phyloP scores from a whole-genome alignment of 352 stramenopile genomes.

The Phytophthora cryptogea region DNA sequence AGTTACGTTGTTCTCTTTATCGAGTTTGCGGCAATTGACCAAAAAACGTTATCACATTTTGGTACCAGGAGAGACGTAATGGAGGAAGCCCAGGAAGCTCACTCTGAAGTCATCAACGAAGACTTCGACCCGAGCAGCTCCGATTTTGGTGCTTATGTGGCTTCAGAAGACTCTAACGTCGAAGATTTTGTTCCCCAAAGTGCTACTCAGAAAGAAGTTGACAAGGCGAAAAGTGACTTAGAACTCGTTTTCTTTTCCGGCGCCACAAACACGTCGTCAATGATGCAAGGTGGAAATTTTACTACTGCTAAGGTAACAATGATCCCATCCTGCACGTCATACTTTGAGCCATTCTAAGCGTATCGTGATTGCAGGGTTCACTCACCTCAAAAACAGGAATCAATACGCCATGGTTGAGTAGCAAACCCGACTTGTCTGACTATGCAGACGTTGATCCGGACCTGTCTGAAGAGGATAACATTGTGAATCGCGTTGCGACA shows the following conservation, averaged over 20 bases:
- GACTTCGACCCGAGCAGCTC: background rate
- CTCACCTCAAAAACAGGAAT: background rate
- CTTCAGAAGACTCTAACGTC: background rate
- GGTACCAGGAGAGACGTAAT: background rate
- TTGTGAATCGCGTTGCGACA: background rate
- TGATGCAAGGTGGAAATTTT: background rate
- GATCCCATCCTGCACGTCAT: background rate
- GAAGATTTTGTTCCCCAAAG: background rate
- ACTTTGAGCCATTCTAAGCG: background rate
- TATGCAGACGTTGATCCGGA: conserved; percentile 22
- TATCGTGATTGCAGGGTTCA: background rate
- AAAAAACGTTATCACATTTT: background rate
- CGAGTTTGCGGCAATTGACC: background rate
- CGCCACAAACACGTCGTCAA: background rate
- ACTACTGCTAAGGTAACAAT: conserved; percentile 13
- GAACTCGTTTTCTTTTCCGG: conserved; percentile 35
- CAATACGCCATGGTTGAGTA: conserved; percentile 35
- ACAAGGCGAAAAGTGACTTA: conserved; percentile 5
- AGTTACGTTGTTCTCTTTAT: background rate
- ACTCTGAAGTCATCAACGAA: background rate
- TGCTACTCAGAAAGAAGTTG: background rate
- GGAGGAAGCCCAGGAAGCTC: background rate
- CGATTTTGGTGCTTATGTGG: background rate
- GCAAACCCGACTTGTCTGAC: conserved; percentile 37
- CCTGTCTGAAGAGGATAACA: conserved; percentile 14